Evolutionary conservation across 257 asterid species (phyloP), one percentile per base, ranked within the genome.

Genomic region (Haberlea rhodopensis): DNA sequence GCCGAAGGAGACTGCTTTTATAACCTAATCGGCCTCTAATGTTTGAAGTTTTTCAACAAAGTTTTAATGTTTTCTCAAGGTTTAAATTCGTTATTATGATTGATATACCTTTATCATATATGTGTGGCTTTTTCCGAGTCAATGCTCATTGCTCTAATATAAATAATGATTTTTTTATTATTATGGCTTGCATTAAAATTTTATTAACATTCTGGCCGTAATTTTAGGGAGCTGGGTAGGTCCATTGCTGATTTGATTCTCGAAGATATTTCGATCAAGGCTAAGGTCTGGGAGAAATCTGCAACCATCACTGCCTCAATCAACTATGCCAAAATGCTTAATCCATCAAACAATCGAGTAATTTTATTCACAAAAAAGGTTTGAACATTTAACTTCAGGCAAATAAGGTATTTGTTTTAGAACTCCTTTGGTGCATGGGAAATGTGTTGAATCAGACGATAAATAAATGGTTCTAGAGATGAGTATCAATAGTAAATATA

Each of bases 281-380:
- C 82, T 58, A 86, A 84, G 83, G 84, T 76, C 62, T 71, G 94
- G 88, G 95, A 87, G 78, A 83, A 84, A 77, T 77, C 85, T 72
- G 83, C 85, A 37, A 63, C 68, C 25, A 57, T 89, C 68, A 76
- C 75, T 53, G 77, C 87, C 21, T 67, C 87, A 19, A 70, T 89
- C 74, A 75, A 76, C 83, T 79, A 84, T 22, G 78, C 81, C 31
- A 80, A 77, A 81, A 74, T 92, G 79, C 81, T 80, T 51, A 85
- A 85, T 84, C 96, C 96, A 31, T 57, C 75, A 40, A 83, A 62
- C 67, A 70, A 70, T 73, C 91, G 74, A 79, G 74, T 84, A 48
- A 76, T 89, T 67, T 68, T 92, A 54, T 71, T 62, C 53, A 70
- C 84, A 27, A 72, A 81, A 72, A 74, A 77, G 98, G 98, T 91